Base-by-base conservation (phyloP, 75 land plant species). In the Pinus albicaulis region DNA sequence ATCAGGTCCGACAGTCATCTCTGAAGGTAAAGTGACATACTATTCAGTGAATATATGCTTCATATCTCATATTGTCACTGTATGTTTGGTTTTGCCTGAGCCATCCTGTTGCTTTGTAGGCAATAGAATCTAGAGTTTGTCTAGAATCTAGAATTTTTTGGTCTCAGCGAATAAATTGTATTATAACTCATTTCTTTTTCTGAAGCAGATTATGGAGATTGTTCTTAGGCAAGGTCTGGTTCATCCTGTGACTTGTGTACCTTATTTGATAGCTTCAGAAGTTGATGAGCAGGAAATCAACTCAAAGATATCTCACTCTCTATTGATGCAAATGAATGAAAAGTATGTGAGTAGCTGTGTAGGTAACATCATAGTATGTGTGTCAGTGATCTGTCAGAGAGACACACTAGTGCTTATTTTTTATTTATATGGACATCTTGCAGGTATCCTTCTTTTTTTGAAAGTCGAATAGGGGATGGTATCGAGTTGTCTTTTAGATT, bases 221-320 rank as follows among this genome's bases (percentile, higher is more conserved):
- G 99, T 95, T 56, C 80, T 98, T 53, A 94, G 99, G 15, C 99
- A 98, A 76, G 99, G 99, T 73, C 88, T 98, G 74, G 99, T 95
- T 53, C 99, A 98, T 83, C 99, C 99, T 25, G 96, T 98, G 78
- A 95, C 99, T 25, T 95, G 96, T 78, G 99, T 98, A 66, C 99
- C 99, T 57, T 86, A 90, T 71, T 89, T 98, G 24, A 93, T 98
- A 74, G 98, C 99, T 68, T 86, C 96, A 71, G 98, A 93, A 82
- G 91, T 91, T 63, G 99, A 98, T 80, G 99, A 94, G 28, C 76
- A 69, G 62, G 99, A 95, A 76, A 78, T 55, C 26, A 98, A 95
- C 70, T 82, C 91, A 69, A 98, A 98, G 81, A 77, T 98, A 83
- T 94, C 99, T 48, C 99, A 95, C 82, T 90, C 91, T 11, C 80